These are phyloP conservation scores for Diospyros lotus DNA, from an alignment of 148 eudicot species.

Conservation along the genomic window DNA sequence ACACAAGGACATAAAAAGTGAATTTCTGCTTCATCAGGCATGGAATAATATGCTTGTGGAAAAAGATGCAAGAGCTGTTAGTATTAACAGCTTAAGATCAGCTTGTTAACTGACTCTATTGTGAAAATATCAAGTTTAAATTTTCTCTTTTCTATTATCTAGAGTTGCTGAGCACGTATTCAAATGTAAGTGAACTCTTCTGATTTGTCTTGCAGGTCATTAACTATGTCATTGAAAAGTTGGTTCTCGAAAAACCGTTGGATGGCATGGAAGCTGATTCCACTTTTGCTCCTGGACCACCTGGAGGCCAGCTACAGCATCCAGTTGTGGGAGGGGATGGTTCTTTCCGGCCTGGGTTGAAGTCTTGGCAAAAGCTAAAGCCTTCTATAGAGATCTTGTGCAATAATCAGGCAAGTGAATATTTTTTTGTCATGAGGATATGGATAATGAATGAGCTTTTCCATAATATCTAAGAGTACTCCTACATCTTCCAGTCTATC, in stretches of 20 bases:
- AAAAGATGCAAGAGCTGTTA: not conserved
- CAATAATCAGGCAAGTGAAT: constrained; percentile 74
- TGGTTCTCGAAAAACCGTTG: constrained; percentile 79
- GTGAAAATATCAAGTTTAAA: not conserved
- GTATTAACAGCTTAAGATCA: not conserved
- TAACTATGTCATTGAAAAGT: constrained; percentile 81
- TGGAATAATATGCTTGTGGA: not conserved
- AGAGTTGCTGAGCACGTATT: not conserved
- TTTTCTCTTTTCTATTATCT: not conserved
- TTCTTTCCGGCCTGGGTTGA: constrained; percentile 57
- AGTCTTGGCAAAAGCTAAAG: constrained; percentile 79
- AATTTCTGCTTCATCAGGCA: constrained; percentile 5
- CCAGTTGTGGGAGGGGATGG: constrained; percentile 53
- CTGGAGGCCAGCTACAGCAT: constrained; percentile 56
- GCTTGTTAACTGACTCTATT: not conserved
- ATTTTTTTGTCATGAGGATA: not conserved
- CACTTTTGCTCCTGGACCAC: constrained; percentile 42
- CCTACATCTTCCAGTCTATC: not conserved
- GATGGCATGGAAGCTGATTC: constrained; percentile 58
- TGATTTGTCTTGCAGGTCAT: constrained; percentile 52
- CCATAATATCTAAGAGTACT: not conserved
- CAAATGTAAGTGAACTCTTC: not conserved
- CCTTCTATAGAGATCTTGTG: constrained; percentile 88
- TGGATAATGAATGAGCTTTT: not conserved
- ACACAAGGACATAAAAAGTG: not conserved